phyloP scores from a whole-genome alignment of 352 stramenopile genomes.

The Phytophthora constricta region DNA sequence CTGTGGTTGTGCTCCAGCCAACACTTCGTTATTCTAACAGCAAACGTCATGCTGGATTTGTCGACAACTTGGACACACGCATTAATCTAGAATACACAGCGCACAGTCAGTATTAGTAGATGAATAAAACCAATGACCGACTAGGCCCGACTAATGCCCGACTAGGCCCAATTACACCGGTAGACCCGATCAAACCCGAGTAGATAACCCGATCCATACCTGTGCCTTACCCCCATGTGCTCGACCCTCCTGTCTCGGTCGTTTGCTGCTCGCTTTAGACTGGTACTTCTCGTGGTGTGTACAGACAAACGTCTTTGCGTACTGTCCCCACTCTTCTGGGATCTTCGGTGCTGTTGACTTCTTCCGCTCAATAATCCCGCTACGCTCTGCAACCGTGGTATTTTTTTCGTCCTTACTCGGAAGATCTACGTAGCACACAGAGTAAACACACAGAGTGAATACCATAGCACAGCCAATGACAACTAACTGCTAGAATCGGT shows the following conservation, averaged over 20 bases:
- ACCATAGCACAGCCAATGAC: too few relatives aligned
- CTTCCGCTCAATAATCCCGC: not conserved
- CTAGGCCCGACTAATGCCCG: too few relatives aligned
- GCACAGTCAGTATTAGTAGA: too few relatives aligned
- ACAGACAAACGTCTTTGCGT: constrained; percentile 7
- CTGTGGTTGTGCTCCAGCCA: not conserved
- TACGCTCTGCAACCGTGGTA: constrained; percentile 1
- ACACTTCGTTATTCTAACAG: constrained; percentile 5
- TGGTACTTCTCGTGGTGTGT: constrained; percentile 5
- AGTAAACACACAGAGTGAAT: too few relatives aligned
- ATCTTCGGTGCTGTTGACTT: constrained; percentile 1
- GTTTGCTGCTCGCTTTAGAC: not conserved
- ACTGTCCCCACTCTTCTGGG: not conserved
- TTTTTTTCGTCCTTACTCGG: not conserved
- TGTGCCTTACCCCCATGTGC: not conserved
- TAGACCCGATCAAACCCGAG: not conserved
- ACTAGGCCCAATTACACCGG: too few relatives aligned
- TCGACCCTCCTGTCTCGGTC: constrained; percentile 2
- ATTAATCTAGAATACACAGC: constrained; percentile 12
- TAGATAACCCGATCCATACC: constrained; percentile 4
- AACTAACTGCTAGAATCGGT: too few relatives aligned
- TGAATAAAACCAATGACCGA: too few relatives aligned
- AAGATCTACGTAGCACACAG: constrained; percentile 1
- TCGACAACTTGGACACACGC: constrained; percentile 1
- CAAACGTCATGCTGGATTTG: not conserved